Evolutionary conservation across 148 eudicot species (phyloP), one percentile per base, ranked within the genome.

Genomic region (Drosera capensis): DNA sequence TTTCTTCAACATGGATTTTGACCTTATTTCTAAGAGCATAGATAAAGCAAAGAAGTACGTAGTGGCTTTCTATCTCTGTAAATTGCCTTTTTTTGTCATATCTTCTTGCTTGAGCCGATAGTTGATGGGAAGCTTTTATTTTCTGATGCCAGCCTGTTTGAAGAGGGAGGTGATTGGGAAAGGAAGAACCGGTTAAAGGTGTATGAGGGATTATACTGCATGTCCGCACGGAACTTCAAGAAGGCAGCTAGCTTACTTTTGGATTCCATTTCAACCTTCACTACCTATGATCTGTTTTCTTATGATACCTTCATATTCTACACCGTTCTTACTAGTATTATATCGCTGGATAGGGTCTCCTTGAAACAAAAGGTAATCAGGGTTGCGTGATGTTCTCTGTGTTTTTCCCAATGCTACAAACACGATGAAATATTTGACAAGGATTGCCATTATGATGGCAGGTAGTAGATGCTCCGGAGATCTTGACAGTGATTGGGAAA

Each of bases 401-500:
- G n/a, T n/a, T n/a, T n/a, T n/a, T n/a, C n/a, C n/a, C n/a, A n/a
- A n/a, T n/a, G n/a, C n/a, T n/a, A n/a, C n/a, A n/a, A n/a, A n/a
- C n/a, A n/a, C n/a, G n/a, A n/a, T n/a, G n/a, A n/a, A n/a, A n/a
- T n/a, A n/a, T n/a, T n/a, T n/a, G n/a, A n/a, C n/a, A n/a, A n/a
- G n/a, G n/a, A n/a, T n/a, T n/a, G n/a, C n/a, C n/a, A n/a, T n/a
- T n/a, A n/a, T n/a, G n/a, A n/a, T 64, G 67, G 55, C 80, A 90
- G 95, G 97, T 90, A 20, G 95, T 90, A 36, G 97, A 90, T 67
- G 97, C 97, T 56, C 97, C 95, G 23, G 97, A 90, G 78, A 90
- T 90, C 53, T 68, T 90, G 76, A 80, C 97, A 1, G 97, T 90
- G 41, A 84, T 84, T 52, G 95, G 80, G 20, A 90, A 90, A 56